Base-by-base conservation (phyloP, 495 filamentous ascomycete genomes). In the Neurospora sp. region DNA sequence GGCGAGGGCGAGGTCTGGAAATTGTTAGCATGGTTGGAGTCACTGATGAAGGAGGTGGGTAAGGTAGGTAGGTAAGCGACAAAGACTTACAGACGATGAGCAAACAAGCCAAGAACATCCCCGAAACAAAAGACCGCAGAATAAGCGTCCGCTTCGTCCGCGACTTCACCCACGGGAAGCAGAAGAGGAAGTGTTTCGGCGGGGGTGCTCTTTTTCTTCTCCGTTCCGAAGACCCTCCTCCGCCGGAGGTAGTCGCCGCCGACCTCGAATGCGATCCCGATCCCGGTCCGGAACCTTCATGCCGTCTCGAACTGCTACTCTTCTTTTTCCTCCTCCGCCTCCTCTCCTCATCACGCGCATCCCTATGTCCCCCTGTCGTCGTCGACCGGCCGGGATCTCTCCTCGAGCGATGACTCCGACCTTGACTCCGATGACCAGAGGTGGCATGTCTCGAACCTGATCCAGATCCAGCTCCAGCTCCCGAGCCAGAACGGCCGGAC, bases 1-100 rank as follows among this genome's bases (percentile, higher is more conserved):
- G 22, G 90, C 86, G 65, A 94, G 85, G 22, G 88, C 86, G 75
- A 94, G 87, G 80, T 93, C 91, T 93, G 40, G 61, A 40, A 59
- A 74, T 53, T 65, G 74, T 72, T 70, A 70, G 75, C 22, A 61
- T 61, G 48, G 48, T 12, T 14, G 10, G 4, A 27, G 27, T 27
- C 27, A 27, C 27, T 27, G 27, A 27, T 27, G 27, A 27, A 27
- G 27, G 27, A 27, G 27, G 27, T 27, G 27, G 27, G 27, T 27
- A 27, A 27, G 27, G 27, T 27, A 27, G 27, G 27, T 27, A 27
- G 27, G 27, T 27, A 27, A 27, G 27, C 27, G 27, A 27, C 1
- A 45, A 59, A 12, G 39, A 83, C 87, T 78, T 82, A 92, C 90
- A 92, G 27, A 89, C 81, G 69, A 87, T 80, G 40, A 92, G 79